Evolutionary conservation across 306 rosid genomes (phyloP), one percentile per base, ranked within the genome.

Genomic region (Herpetospermum pedunculosum): DNA sequence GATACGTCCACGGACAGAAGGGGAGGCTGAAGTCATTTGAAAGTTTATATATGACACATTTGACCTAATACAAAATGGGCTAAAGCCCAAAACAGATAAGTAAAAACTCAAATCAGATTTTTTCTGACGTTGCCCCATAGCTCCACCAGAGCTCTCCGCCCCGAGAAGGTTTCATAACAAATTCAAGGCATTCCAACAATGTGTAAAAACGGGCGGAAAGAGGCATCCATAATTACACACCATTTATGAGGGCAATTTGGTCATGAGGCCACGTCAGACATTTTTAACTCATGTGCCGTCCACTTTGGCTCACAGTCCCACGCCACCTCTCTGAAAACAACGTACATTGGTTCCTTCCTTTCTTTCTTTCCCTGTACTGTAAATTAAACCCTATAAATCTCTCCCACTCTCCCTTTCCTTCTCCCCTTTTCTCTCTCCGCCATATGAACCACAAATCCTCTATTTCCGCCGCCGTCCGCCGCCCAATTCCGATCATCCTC

Each of bases 281-380:
- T 78, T 85, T 84, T 83, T 79, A 80, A 85, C 46, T 77, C 75
- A 86, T 79, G 83, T 88, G 95, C 88, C 85, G 90, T 75, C 91
- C 92, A 83, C 29, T 12, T 47, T 72, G 25, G 34, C 37, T 70
- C 37, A 47, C 16, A 28, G 60, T 5, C 35, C 49, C 30, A 25
- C 23, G 72, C 38, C 7, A 38, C 29, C 38, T 10, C 58, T 6
- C 25, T 44, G 81, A 72, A 60, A 37, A 65, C 72, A 65, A 65
- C 80, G 75, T 70, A 52, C 72, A 59, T 38, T 8, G 19, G 12
- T 59, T 59, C 10, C 13, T 63, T 63, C 29, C 5, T 10, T n/a
- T 10, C 3, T 58, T 6, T 4, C 2, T 6, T 15, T 2, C 4
- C 8, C 60, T 21, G 1, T 8, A 8, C 43, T 8, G n/a, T n/a